Conservation (phyloP, 129 eudicot genomes). For the Escallonia herrerae region DNA sequence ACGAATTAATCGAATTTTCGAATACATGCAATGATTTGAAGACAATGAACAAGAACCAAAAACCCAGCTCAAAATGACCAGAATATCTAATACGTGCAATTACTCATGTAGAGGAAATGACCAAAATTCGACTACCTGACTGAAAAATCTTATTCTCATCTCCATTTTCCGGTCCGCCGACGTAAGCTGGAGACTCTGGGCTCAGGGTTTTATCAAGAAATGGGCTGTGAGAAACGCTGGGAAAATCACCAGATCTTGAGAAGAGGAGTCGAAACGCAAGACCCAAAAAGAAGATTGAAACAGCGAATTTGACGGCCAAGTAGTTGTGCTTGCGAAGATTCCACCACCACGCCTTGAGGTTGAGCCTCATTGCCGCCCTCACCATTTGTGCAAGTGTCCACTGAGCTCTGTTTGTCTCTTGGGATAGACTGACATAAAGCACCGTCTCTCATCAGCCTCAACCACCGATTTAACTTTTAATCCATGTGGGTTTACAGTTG, state of each 20-base stretch:
- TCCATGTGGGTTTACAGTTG: too few species aligned
- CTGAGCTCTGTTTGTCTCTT: too few species aligned
- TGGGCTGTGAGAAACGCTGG: constrained; percentile 34
- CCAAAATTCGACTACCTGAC: constrained; percentile 34
- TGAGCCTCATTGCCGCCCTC: constrained; percentile 34
- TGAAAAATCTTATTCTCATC: constrained; percentile 22
- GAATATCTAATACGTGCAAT: neutral
- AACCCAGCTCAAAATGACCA: neutral
- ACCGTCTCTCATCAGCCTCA: too few species aligned
- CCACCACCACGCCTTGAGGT: constrained; percentile 33
- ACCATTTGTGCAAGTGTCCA: neutral
- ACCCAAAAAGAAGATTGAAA: constrained; percentile 51
- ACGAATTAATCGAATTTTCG: neutral
- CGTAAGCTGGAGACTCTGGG: constrained; percentile 14
- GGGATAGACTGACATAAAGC: neutral
- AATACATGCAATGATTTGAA: neutral
- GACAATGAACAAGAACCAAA: neutral
- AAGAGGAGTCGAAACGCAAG: constrained; percentile 53
- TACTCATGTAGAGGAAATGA: too few species aligned
- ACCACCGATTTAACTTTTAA: too few species aligned
- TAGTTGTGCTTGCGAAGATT: constrained; percentile 40
- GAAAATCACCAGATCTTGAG: constrained; percentile 35
- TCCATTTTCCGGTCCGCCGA: constrained; percentile 15
- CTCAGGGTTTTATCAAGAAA: constrained; percentile 18
- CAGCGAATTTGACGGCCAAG: constrained; percentile 46